Percentiles rank a stretch among this genome's conserved stretches.
phyloP scores from a whole-genome alignment of 2,329 filamentous ascomycete genomes.

The Mycosphaerella sp. region DNA sequence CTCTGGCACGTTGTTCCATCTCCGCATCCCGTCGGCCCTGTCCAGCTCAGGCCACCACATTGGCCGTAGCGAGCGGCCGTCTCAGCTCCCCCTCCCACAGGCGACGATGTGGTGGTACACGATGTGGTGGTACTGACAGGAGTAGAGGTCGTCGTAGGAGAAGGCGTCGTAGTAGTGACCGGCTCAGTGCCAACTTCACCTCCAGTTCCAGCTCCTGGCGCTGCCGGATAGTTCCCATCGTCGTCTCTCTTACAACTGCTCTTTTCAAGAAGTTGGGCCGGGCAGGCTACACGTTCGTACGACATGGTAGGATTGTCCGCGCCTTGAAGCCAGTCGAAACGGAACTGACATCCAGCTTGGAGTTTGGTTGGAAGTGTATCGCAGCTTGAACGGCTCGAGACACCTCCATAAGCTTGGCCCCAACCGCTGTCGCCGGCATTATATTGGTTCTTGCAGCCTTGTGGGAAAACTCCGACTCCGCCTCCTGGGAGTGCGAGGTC shows the following conservation, averaged over 20 bases:
- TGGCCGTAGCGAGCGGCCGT: background rate
- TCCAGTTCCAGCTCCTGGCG: background rate
- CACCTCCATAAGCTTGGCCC: background rate
- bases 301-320: background rate
- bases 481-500: slow-evolving; percentile 50
- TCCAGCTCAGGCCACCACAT: background rate
- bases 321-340: background rate
- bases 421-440: background rate
- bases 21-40: background rate
- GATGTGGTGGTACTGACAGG: no score
- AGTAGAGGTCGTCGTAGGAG: no score
- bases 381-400: background rate
- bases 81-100: no score
- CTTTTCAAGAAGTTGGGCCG: background rate
- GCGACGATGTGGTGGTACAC: background rate
- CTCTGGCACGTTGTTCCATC: background rate
- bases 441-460: background rate
- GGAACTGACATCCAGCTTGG: background rate
- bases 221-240: background rate
- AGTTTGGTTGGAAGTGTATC: background rate
- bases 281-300: background rate
- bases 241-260: background rate
- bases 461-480: slow-evolving; percentile 43
- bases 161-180: no score
- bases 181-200: background rate